A percentile compares a stretch with the other conserved stretches of the same genome.
phyloP scores from a whole-genome alignment of 1,139 yeast genomes.

The Yamadazyma spencermartinsiae region DNA sequence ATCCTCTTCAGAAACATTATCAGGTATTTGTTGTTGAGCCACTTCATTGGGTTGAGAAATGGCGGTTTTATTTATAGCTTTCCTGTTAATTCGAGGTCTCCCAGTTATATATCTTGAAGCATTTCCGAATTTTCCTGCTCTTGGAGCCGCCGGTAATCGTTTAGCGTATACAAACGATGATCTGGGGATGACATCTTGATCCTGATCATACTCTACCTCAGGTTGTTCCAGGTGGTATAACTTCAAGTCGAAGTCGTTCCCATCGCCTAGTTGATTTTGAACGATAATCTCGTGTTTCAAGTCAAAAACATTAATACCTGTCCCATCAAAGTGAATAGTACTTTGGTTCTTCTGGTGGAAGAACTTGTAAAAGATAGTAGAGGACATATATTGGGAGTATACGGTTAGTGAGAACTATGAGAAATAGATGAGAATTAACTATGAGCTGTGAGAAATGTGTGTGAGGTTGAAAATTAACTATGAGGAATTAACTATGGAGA shows the following conservation, averaged over 20 bases:
- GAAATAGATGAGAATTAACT: too few species aligned
- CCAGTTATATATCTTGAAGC: slow-evolving; percentile 86
- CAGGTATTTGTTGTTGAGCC: slow-evolving; percentile 21
- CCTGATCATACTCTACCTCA: slow-evolving; percentile 79
- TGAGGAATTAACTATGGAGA: too few species aligned
- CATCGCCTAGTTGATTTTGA: slow-evolving; percentile 79
- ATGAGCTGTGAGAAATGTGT: too few species aligned
- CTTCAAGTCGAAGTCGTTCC: slow-evolving; percentile 78
- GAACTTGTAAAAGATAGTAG: slow-evolving; percentile 86
- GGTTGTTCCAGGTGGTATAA: slow-evolving; percentile 66
- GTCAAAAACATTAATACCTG: slow-evolving; percentile 93
- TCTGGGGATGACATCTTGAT: slow-evolving; percentile 88
- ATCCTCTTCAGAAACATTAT: slow-evolving; percentile 74
- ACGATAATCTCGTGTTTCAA: slow-evolving; percentile 84
- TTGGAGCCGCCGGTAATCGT: slow-evolving; percentile 67
- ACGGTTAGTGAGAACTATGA: too few species aligned
- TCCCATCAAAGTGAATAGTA: slow-evolving; percentile 88
- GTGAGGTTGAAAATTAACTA: too few species aligned
- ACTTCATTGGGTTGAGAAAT: slow-evolving; percentile 17
- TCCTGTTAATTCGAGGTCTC: slow-evolving; percentile 59
- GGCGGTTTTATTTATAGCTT: slow-evolving; percentile 26
- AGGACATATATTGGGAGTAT: slow-evolving; percentile 57
- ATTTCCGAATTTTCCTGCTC: slow-evolving; percentile 62
- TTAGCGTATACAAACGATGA: slow-evolving; percentile 82
- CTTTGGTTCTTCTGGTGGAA: slow-evolving; percentile 80